Percentiles rank a stretch among this genome's conserved stretches.
Conservation (phyloP, 2,329 filamentous ascomycete genomes). For the Colletotrichum sp. region DNA sequence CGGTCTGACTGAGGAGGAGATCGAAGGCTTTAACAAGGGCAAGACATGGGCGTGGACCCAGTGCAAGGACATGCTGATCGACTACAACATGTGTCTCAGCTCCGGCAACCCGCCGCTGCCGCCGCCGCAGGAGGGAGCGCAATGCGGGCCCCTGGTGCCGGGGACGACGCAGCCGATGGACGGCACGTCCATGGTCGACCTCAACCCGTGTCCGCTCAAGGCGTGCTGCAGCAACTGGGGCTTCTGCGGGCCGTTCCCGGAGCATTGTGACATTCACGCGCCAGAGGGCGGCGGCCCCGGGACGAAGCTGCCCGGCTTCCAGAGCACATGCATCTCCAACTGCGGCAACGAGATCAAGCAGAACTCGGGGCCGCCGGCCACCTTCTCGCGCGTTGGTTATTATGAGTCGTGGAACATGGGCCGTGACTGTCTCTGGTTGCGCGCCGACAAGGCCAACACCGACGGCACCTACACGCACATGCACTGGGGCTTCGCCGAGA, state of each 20-base stretch:
- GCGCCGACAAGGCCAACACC: slow-evolving; percentile 19
- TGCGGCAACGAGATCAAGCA: slow-evolving; percentile 22
- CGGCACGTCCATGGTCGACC: not conserved
- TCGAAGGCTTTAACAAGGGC: not conserved
- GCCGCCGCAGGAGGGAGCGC: not conserved
- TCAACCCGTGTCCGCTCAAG: slow-evolving; percentile 11
- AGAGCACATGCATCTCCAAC: slow-evolving; percentile 22
- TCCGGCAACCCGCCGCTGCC: not conserved
- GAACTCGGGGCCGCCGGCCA: not conserved
- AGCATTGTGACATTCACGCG: not conserved
- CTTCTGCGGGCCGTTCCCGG: not conserved
- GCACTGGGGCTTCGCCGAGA: slow-evolving; percentile 31
- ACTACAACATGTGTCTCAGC: slow-evolving; percentile 3
- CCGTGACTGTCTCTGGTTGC: slow-evolving; percentile 28
- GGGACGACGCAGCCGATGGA: not conserved
- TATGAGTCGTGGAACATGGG: slow-evolving; percentile 32
- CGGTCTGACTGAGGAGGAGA: not conserved
- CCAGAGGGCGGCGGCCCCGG: not conserved
- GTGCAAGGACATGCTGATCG: not conserved
- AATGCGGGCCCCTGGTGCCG: slow-evolving; percentile 1
- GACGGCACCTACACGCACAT: slow-evolving; percentile 25
- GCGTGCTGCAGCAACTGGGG: slow-evolving; percentile 11
- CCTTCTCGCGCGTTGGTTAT: slow-evolving; percentile 24
- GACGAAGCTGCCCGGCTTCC: not conserved
- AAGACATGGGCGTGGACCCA: slow-evolving; percentile 4